A percentile compares a stretch with the other conserved stretches of the same genome.
phyloP scores from a whole-genome alignment of 441 rosid genomes.

The Adansonia grandidieri region DNA sequence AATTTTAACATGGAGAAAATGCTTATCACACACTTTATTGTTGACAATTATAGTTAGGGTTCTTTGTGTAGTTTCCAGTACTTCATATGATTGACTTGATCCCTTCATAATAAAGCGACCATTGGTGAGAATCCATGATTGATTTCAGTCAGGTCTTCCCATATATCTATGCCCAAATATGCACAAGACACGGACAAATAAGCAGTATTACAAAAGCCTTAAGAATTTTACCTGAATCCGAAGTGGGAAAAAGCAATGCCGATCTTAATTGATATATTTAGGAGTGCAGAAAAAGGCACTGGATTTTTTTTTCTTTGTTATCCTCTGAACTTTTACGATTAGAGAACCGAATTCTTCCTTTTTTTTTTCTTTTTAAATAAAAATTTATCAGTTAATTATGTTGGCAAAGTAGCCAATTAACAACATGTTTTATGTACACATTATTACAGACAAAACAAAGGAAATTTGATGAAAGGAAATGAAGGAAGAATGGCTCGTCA shows the following conservation, averaged over 20 bases:
- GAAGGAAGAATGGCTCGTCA: slow-evolving; percentile 1
- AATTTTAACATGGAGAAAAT: background rate
- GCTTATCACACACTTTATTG: background rate
- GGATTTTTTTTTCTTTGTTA: slow-evolving; percentile 22
- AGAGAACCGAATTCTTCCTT: background rate
- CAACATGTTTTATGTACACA: background rate
- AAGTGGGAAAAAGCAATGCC: slow-evolving; percentile 4
- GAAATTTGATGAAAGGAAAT: background rate
- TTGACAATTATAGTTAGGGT: no score
- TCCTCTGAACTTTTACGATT: background rate
- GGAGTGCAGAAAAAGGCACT: slow-evolving; percentile 5
- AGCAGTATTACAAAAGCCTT: background rate
- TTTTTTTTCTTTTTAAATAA: background rate
- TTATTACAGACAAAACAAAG: background rate
- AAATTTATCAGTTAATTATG: background rate
- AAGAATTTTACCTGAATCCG: background rate
- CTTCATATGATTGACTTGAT: no score
- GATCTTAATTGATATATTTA: slow-evolving; percentile 1
- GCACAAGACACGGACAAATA: background rate
- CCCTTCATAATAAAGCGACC: background rate
- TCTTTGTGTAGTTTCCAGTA: background rate
- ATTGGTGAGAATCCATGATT: background rate
- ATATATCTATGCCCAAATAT: background rate
- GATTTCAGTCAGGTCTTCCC: background rate
- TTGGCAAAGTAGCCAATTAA: background rate